Percentiles rank a stretch among this genome's conserved stretches.
phyloP scores from a whole-genome alignment of 805 yeast genomes.

The Starmerella powellii region DNA sequence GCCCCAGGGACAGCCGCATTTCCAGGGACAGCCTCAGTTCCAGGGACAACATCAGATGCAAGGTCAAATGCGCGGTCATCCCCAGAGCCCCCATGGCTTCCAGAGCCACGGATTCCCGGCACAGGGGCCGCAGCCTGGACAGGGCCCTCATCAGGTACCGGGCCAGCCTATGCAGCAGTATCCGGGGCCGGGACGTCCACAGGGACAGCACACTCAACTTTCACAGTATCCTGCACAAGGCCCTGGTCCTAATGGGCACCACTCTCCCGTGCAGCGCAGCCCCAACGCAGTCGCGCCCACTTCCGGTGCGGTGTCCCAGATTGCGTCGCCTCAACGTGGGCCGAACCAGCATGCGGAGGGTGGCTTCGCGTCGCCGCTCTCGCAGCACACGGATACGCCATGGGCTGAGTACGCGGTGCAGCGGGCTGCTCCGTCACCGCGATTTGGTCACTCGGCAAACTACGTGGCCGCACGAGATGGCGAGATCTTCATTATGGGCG shows the following conservation, averaged over 20 bases:
- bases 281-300: no score
- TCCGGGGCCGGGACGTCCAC: no score
- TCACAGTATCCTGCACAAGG: no score
- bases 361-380: constrained; percentile 11
- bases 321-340: constrained; percentile 7
- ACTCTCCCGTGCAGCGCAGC: no score
- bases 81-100: no score
- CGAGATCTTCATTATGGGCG: constrained; percentile 85
- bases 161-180: neutral
- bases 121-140: constrained; percentile 5
- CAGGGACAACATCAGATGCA: neutral
- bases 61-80: no score
- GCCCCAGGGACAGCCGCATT: neutral
- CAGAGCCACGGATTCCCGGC: no score
- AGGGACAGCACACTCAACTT: no score
- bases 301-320: neutral
- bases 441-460: constrained; percentile 86
- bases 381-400: constrained; percentile 24
- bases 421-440: constrained; percentile 71
- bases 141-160: neutral
- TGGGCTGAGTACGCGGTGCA: constrained; percentile 28
- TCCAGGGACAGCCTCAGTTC: neutral
- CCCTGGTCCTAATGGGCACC: no score
- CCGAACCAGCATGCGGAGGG: constrained; percentile 10
- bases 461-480: constrained; percentile 63